Evolutionary conservation across 805 yeast species (phyloP).

Genomic region (Cyberlindnera mycetangii): DNA sequence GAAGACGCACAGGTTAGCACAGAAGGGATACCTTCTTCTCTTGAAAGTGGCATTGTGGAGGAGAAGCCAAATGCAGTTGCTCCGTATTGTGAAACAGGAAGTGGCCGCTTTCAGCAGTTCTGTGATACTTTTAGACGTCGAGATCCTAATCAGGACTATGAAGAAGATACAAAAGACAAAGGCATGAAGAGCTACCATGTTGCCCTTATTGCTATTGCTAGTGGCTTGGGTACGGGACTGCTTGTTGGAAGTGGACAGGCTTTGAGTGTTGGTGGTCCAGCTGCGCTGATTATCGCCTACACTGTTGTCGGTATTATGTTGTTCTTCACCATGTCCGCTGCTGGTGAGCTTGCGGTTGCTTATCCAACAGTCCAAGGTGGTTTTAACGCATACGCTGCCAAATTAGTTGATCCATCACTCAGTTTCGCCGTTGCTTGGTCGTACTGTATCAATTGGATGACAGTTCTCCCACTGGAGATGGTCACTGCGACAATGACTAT

Average conservation of each 20-base stretch:
- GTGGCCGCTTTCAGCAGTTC: not conserved
- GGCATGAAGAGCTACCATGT: conserved; percentile 21
- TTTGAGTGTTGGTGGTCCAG: conserved; percentile 44
- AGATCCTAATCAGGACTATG: not conserved
- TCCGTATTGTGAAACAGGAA: not conserved
- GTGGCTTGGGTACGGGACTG: conserved; percentile 73
- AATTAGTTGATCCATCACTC: conserved; percentile 53
- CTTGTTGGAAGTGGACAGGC: conserved; percentile 56
- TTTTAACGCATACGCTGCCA: conserved; percentile 54
- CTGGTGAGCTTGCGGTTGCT: conserved; percentile 65
- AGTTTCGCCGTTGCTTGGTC: conserved; percentile 63
- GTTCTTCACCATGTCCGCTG: conserved; percentile 56
- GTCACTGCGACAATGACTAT: conserved; percentile 65
- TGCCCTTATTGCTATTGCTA: conserved; percentile 68
- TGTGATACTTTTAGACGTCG: not conserved
- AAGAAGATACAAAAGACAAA: not conserved
- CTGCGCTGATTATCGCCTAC: conserved; percentile 51
- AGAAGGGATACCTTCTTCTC: not conserved
- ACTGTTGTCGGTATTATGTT: conserved; percentile 55
- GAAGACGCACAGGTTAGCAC: not conserved
- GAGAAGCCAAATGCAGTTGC: not conserved
- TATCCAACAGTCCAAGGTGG: conserved; percentile 60
- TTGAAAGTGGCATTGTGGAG: not conserved
- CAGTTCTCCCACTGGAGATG: conserved; percentile 60
- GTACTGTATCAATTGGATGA: conserved; percentile 61